These are phyloP conservation scores for Juglanconis juglandina DNA, from an alignment of 2,329 filamentous ascomycete genomes.

Conservation along the genomic window DNA sequence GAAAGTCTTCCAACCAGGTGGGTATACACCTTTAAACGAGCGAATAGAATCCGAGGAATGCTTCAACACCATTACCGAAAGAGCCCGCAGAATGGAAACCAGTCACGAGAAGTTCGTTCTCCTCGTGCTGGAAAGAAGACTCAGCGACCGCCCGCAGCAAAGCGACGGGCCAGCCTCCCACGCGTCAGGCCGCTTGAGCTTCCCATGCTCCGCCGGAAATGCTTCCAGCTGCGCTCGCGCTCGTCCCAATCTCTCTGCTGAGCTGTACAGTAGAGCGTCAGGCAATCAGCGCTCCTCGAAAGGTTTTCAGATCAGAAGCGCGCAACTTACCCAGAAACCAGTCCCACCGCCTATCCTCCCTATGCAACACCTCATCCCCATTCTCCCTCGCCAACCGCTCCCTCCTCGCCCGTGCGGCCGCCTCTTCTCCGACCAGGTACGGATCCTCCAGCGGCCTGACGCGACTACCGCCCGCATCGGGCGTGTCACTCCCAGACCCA, in stretches of 20 bases:
- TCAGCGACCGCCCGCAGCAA: slow-evolving; percentile 10
- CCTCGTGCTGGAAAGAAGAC: neutral
- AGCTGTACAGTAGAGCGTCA: slow-evolving; percentile 32
- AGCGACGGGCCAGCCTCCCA: slow-evolving; percentile 14
- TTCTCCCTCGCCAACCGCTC: slow-evolving; percentile 56
- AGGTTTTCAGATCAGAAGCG: neutral
- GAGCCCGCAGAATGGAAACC: too few species aligned
- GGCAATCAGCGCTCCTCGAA: neutral
- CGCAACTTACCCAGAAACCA: slow-evolving; percentile 52
- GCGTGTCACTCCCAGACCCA: slow-evolving; percentile 3
- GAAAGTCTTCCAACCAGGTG: neutral
- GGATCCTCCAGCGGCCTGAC: slow-evolving; percentile 62
- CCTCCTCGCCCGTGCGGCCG: slow-evolving; percentile 54
- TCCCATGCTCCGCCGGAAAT: slow-evolving; percentile 21
- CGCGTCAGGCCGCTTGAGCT: slow-evolving; percentile 8
- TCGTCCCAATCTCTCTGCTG: slow-evolving; percentile 50
- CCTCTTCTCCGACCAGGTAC: slow-evolving; percentile 63
- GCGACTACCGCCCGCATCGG: slow-evolving; percentile 22
- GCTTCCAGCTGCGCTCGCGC: slow-evolving; percentile 46
- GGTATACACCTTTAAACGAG: neutral
- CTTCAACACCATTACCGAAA: too few species aligned
- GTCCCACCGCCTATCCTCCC: slow-evolving; percentile 60
- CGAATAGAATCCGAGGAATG: too few species aligned
- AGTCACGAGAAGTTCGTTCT: too few species aligned
- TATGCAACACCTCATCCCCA: slow-evolving; percentile 50